A percentile compares a stretch with the other conserved stretches of the same genome.
phyloP scores from a whole-genome alignment of 805 yeast genomes.

The Zygotorulaspora danielsina region DNA sequence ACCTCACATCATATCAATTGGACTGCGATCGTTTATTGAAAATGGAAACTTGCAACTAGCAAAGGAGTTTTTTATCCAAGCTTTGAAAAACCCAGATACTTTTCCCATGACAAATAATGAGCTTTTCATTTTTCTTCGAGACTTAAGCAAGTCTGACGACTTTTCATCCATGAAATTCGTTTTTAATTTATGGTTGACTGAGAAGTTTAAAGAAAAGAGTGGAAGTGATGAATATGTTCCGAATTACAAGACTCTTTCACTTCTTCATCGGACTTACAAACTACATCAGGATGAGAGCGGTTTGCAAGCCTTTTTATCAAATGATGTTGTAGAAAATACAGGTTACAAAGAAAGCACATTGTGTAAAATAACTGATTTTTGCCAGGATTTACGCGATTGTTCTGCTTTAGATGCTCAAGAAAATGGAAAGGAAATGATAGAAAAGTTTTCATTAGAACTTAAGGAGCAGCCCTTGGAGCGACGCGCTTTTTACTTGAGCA shows the following conservation, averaged over 20 bases:
- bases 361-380: slow-evolving; percentile 20
- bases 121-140: slow-evolving; percentile 19
- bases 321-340: slow-evolving; percentile 14
- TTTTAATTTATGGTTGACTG: slow-evolving; percentile 25
- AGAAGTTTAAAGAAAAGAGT: slow-evolving; percentile 10
- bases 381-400: slow-evolving; percentile 10
- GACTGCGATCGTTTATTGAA: slow-evolving; percentile 28
- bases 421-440: slow-evolving; percentile 7
- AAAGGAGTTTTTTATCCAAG: slow-evolving; percentile 32
- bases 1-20: slow-evolving; percentile 22
- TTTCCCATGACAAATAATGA: slow-evolving; percentile 24
- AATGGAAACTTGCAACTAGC: slow-evolving; percentile 29
- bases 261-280: slow-evolving; percentile 24
- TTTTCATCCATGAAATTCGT: slow-evolving; percentile 20
- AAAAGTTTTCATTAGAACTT: slow-evolving; percentile 4
- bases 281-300: slow-evolving; percentile 11
- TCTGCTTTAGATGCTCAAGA: not conserved
- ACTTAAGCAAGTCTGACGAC: slow-evolving; percentile 19
- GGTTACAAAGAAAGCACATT: slow-evolving; percentile 17
- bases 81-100: slow-evolving; percentile 28
- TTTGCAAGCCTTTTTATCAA: slow-evolving; percentile 15
- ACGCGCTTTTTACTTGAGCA: slow-evolving; percentile 15
- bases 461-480: slow-evolving; percentile 6
- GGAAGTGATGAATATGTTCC: slow-evolving; percentile 10
- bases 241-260: slow-evolving; percentile 12